Base-by-base conservation (phyloP, 768 basidiomycete species). In the Rhodotorula taiwanensis region DNA sequence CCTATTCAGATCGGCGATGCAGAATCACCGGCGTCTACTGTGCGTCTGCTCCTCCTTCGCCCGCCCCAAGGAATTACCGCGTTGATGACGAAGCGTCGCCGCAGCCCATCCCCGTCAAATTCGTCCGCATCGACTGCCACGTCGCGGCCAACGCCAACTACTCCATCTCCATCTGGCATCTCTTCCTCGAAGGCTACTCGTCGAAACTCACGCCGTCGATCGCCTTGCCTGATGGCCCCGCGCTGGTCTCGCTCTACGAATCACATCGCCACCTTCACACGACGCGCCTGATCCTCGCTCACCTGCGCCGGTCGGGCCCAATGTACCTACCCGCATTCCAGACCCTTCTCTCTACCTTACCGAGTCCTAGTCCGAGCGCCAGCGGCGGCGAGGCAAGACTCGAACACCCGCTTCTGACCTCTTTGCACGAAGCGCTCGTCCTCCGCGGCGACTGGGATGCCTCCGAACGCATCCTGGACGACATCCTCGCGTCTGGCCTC, bases 121-220 rank as follows among this genome's bases (percentile, higher is more conserved):
- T 50, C 55, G 16, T 70, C 25, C 39, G 39, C 7, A 45, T 70
- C n/a, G 63, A 70, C n/a, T 60, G 60, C 31, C 59, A 60, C 48
- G 30, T 48, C 11, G 58, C 69, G 23, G 41, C 49, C 3, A 48
- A 39, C 21, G 33, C 30, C 20, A 62, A 50, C 51, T 70, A 66
- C 62, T 51, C 43, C 51, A 55, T 70, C 51, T 43, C 61, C 11
- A 70, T 70, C 39, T 70, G 69, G 69, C 65, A 66, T 57, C 42
- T 70, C 41, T 70, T 51, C 48, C 61, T 70, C 58, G 47, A 52
- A 31, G 64, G 64, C 25, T 20, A 30, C 31, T 21, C 51, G 15
- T 16, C 30, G 7, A 9, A 39, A 16, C 34, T 39, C 34, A 11
- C 33, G 9, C 9, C 50, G 21, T 59, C 34, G 36, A 1, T 25